Evolutionary conservation across 108 stramenopile species (phyloP).

Genomic region (Parietichytrium sp.): DNA sequence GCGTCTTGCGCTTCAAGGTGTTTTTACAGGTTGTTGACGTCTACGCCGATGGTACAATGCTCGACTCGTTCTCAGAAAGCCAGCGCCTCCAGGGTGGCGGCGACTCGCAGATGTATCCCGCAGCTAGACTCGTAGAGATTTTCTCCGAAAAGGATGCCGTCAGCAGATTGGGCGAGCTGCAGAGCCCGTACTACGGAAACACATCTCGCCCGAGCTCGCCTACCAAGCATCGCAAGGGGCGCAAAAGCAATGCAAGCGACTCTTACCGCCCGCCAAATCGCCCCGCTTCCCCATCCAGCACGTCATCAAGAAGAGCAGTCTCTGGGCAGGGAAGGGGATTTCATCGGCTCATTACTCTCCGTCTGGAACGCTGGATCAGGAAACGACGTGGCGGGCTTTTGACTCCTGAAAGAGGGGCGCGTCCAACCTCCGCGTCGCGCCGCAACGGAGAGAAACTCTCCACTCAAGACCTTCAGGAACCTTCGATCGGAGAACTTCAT

Average conservation of each 20-base stretch:
- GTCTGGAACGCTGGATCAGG: slow-evolving; percentile 9
- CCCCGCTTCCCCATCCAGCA: too few species aligned
- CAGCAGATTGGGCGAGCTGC: neutral
- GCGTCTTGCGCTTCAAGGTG: slow-evolving; percentile 19
- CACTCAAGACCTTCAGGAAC: neutral
- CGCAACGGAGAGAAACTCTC: neutral
- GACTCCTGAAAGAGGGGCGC: slow-evolving; percentile 1
- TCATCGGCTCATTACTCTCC: neutral
- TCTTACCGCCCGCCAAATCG: too few species aligned
- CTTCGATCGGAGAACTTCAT: neutral
- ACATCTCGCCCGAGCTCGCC: too few species aligned
- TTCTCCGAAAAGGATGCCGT: neutral
- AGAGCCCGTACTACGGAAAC: too few species aligned
- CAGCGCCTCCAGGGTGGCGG: neutral
- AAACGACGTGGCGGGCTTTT: neutral
- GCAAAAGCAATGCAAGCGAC: too few species aligned
- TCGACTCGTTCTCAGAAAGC: neutral
- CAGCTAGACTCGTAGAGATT: neutral
- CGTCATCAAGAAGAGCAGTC: too few species aligned
- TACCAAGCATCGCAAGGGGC: too few species aligned
- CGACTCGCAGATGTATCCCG: neutral
- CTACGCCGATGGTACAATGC: neutral
- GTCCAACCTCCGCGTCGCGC: too few species aligned
- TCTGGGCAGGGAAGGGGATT: too few species aligned
- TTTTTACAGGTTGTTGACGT: neutral